Evolutionary conservation across 768 basidiomycete species (phyloP), one percentile per base, ranked within the genome.

Genomic region (Mycena alexandri): DNA sequence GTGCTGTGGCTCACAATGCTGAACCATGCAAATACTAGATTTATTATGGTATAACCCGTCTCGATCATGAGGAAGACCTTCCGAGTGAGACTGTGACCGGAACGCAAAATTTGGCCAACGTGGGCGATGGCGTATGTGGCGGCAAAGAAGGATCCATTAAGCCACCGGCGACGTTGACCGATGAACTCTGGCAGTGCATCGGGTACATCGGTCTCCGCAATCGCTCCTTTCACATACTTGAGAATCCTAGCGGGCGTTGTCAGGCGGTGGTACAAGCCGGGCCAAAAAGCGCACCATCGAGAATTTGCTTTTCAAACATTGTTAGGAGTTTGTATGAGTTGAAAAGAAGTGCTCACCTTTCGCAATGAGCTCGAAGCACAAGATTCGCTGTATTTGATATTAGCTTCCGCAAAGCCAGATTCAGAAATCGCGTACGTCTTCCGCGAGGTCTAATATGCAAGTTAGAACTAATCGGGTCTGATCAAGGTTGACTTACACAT

Each of bases 121-220:
- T 99, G 96, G 4, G 93, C 93, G 50, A 98, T 88, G 3, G 97
- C 93, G 78, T 98, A 99, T 9, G 94, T 91, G 7, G 94, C 92
- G 9, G 96, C 96, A 73, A 98, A 98, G 81, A 98, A 95, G 2
- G 94, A 96, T 2, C 97, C 96, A 69, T 94, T 93, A 5, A 94
- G 84, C 93, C 91, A 96, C 71, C 95, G 89, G 55, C 95, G 86
- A 8, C 96, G 90, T 74, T 98, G 97, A 65, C 87, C 86, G 75
- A 98, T 98, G 76, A 98, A 98, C 78, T 98, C 97, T 4, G 96
- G 90, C 17, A 98, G 86, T 1, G 89, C 86, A 73, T 97, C 96
- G 3, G 96, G 96, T 7, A 98, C 96, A 77, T 98, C 96, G 0
- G 95, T 97, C 76, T 95, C 93, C 19, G 91, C 96, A 56, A 94